phyloP scores from a whole-genome alignment of 1,284 basidiomycete species.

The Puccinia horiana region DNA sequence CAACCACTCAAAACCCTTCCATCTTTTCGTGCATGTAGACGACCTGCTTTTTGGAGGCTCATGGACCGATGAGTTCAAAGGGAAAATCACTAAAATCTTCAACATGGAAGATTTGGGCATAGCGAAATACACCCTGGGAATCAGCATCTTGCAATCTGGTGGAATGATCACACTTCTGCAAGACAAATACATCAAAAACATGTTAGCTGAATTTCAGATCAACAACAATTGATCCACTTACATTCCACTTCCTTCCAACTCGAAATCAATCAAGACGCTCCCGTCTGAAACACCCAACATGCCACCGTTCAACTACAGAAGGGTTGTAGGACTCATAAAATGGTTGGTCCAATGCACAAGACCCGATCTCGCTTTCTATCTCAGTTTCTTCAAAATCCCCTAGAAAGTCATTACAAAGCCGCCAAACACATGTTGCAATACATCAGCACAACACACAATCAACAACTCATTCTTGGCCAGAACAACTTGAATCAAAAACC shows the following conservation, averaged over 20 bases:
- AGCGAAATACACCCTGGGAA: background rate
- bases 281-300: background rate
- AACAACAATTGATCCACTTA: background rate
- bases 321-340: background rate
- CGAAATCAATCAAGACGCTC: too few relatives aligned
- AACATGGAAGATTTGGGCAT: background rate
- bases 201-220: background rate
- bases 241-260: background rate
- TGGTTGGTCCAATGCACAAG: background rate
- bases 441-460: background rate
- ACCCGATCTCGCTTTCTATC: slow-evolving; percentile 19
- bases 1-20: background rate
- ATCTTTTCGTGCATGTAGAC: background rate
- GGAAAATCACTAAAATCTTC: background rate
- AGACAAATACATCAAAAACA: slow-evolving; percentile 7
- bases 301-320: background rate
- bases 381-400: background rate
- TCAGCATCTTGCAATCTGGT: background rate
- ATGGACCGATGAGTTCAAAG: background rate
- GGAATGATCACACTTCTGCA: background rate
- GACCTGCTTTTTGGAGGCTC: background rate
- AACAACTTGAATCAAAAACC: background rate
- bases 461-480: background rate
- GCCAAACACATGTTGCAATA: background rate
- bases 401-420: background rate